Evolutionary conservation across 768 basidiomycete species (phyloP).

Genomic region (Suillus bovinus): DNA sequence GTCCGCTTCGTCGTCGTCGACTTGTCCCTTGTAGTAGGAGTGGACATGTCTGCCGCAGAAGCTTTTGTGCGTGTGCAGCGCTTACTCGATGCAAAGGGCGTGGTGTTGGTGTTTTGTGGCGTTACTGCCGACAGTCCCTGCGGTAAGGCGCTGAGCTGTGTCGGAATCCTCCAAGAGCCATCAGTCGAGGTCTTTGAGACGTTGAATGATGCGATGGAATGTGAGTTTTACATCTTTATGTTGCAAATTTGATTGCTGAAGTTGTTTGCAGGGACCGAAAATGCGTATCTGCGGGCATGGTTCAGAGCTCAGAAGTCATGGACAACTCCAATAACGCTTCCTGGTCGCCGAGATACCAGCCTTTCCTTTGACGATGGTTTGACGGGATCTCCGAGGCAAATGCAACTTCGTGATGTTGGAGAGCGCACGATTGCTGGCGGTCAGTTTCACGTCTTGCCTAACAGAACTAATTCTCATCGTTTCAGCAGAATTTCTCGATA

Average conservation of each 20-base stretch:
- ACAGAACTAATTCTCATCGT: conserved; percentile 2
- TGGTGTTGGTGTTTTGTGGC: conserved; percentile 90
- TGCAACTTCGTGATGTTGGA: conserved; percentile 71
- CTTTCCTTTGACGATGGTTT: conserved; percentile 43
- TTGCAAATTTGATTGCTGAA: conserved; percentile 10
- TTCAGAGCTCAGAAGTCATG: conserved; percentile 67
- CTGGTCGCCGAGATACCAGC: conserved; percentile 55
- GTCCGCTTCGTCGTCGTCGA: conserved; percentile 92
- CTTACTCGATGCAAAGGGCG: conserved; percentile 69
- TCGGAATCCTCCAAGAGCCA: conserved; percentile 74
- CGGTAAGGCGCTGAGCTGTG: conserved; percentile 72
- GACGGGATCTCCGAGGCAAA: conserved; percentile 64
- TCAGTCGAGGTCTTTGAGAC: conserved; percentile 81
- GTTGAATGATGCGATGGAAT: conserved; percentile 91
- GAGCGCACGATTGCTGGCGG: conserved; percentile 67
- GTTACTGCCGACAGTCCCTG: conserved; percentile 61
- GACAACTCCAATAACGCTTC: conserved; percentile 46
- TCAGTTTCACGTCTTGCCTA: conserved; percentile 25
- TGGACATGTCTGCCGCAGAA: conserved; percentile 95
- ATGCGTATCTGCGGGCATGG: conserved; percentile 85
- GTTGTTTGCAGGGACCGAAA: conserved; percentile 77
- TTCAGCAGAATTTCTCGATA: conserved; percentile 25
- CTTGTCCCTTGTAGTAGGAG: conserved; percentile 79
- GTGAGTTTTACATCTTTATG: conserved; percentile 42
- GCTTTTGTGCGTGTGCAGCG: conserved; percentile 92